Conservation (phyloP, 75 land plant genomes). For the Pinus tabuliformis region DNA sequence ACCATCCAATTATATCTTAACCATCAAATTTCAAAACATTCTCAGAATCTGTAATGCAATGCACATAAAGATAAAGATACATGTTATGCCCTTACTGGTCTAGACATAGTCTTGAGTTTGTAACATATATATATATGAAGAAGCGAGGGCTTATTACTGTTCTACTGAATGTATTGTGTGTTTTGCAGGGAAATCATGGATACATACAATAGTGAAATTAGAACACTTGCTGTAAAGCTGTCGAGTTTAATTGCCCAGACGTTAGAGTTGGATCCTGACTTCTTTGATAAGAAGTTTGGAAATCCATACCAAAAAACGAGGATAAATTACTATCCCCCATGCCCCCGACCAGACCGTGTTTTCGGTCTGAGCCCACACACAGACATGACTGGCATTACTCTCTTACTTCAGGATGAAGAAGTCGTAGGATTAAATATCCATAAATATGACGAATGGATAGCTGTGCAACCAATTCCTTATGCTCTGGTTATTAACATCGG, state of each 20-base stretch:
- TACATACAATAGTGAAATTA: too few species aligned
- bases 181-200: too few species aligned
- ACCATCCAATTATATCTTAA: too few species aligned
- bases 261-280: constrained; percentile 25
- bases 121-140: too few species aligned
- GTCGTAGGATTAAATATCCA: constrained; percentile 37
- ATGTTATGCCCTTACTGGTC: too few species aligned
- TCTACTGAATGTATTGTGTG: too few species aligned
- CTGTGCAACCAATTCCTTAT: constrained; percentile 18
- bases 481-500: constrained; percentile 25
- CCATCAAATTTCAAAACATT: too few species aligned
- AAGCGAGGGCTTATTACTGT: too few species aligned
- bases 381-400: constrained; percentile 26
- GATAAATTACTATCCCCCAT: constrained; percentile 43
- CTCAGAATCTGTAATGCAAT: too few species aligned
- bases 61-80: too few species aligned
- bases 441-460: constrained; percentile 32
- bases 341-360: constrained; percentile 35
- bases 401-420: constrained; percentile 30
- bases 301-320: constrained; percentile 12
- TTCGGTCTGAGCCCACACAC: constrained; percentile 40
- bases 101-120: too few species aligned
- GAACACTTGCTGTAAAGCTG: background rate
- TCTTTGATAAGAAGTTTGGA: constrained; percentile 31
- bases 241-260: constrained; percentile 27